phyloP scores from a whole-genome alignment of 129 eudicot genomes.

The Saposhnikovia divaricata region DNA sequence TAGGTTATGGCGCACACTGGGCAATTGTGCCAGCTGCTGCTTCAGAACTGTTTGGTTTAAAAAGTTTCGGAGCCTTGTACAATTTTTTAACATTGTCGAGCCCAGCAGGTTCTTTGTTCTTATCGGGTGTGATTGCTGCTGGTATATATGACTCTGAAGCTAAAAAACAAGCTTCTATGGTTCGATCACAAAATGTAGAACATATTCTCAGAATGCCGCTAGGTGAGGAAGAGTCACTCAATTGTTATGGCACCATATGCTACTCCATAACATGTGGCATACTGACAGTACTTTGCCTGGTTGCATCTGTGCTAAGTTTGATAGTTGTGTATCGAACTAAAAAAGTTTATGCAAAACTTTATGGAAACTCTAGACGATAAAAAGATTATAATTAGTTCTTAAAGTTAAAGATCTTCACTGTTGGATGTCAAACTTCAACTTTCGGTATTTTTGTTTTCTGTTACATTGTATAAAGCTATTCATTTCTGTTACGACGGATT shows the following conservation, averaged over 20 bases:
- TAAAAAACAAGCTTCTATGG: conserved; percentile 26
- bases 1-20: conserved; percentile 77
- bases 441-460: background rate
- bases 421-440: background rate
- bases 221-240: conserved; percentile 24
- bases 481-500: background rate
- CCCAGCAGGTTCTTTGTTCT: conserved; percentile 58
- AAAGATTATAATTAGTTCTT: background rate
- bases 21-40: conserved; percentile 72
- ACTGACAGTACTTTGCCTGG: conserved; percentile 40
- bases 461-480: background rate
- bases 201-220: background rate
- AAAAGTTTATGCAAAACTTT: conserved; percentile 49
- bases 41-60: conserved; percentile 63
- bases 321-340: conserved; percentile 53
- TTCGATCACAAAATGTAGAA: background rate
- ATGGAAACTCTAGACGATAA: conserved; percentile 27
- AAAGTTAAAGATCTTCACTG: background rate
- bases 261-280: conserved; percentile 62
- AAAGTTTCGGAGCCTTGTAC: conserved; percentile 59
- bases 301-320: conserved; percentile 45
- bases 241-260: conserved; percentile 49
- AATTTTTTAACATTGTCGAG: conserved; percentile 57
- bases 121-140: conserved; percentile 66
- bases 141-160: conserved; percentile 67